phyloP scores from a whole-genome alignment of 75 land plant species.

The Cunninghamia lanceolata region DNA sequence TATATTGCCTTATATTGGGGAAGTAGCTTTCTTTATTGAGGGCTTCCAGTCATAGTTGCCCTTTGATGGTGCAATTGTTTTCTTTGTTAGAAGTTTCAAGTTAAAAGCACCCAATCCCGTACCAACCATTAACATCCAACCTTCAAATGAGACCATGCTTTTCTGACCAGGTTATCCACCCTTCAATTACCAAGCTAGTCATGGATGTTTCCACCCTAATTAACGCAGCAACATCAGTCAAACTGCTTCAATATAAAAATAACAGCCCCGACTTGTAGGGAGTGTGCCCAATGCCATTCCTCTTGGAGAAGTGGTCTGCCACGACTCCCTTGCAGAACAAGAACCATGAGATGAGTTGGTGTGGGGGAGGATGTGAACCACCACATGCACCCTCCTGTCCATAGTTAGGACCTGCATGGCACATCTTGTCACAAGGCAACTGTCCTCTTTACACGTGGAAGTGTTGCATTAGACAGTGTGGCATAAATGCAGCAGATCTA shows the following conservation, averaged over 20 bases:
- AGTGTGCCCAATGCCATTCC: neutral
- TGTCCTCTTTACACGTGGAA: neutral
- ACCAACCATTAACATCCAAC: neutral
- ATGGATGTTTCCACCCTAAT: neutral
- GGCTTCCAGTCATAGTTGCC: neutral
- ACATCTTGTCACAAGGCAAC: neutral
- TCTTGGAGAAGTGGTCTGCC: neutral
- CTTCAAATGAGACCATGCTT: neutral
- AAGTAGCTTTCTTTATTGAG: neutral
- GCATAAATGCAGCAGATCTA: neutral
- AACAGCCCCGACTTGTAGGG: too few species aligned
- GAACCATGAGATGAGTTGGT: neutral
- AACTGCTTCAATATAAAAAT: too few species aligned
- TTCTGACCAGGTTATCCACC: neutral
- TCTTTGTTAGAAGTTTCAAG: neutral
- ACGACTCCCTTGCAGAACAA: neutral
- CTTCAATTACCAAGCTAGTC: neutral
- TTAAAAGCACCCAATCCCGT: neutral
- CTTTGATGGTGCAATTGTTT: neutral
- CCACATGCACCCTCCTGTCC: neutral
- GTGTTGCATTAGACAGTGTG: neutral
- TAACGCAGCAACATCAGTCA: neutral
- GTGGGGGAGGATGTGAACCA: neutral
- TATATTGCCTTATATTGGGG: neutral
- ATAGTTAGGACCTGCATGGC: neutral